Base-by-base conservation (phyloP, 495 filamentous ascomycete genomes). In the Trichoderma gamsii region DNA sequence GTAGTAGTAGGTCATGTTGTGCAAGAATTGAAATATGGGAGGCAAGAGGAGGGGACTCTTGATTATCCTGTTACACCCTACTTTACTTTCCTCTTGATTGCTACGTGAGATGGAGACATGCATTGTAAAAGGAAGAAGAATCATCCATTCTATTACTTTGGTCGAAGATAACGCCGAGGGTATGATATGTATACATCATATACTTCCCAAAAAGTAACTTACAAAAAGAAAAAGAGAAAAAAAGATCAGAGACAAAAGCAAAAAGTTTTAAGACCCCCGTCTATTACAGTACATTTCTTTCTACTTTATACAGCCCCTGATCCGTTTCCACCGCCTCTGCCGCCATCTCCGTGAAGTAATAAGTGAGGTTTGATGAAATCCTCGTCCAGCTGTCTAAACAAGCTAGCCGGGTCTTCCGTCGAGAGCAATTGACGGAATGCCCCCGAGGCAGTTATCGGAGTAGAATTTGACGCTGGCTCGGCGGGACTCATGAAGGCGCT, bases 281-380 rank as follows among this genome's bases (percentile, higher is more conserved):
- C 51, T 59, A 59, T 59, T 21, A 21, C 11, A 23, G 13, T 59
- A 21, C 51, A 11, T 49, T 18, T 21, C n/a, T 59, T 59, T 59
- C 23, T 21, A 13, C 11, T 32, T 12, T 61, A 61, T 25, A 61
- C 56, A 32, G 56, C 56, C 12, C 73, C 70, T 52, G 70, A 51
- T 41, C 72, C 35, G 35, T 38, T 38, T 3, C 35, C 69, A 13
- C 76, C 71, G 18, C 72, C 69, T 43, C 74, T 61, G n/a, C 77
- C 75, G 25, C 72, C 72, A 25, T 78, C 79, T 15, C 78, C 79
- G 80, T 98, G 94, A 46, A 99, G 84, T 68, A 99, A 77, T 66
- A 99, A 81, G 71, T 86, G 92, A 12, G 95, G 95, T 82, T 99
- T 99, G 76, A 99, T 96, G 77, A 91, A 98, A 38, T 91, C 92